A percentile compares a stretch with the other conserved stretches of the same genome.
Conservation (phyloP, 495 filamentous ascomycete species). For the Bryoglossum gracile region DNA sequence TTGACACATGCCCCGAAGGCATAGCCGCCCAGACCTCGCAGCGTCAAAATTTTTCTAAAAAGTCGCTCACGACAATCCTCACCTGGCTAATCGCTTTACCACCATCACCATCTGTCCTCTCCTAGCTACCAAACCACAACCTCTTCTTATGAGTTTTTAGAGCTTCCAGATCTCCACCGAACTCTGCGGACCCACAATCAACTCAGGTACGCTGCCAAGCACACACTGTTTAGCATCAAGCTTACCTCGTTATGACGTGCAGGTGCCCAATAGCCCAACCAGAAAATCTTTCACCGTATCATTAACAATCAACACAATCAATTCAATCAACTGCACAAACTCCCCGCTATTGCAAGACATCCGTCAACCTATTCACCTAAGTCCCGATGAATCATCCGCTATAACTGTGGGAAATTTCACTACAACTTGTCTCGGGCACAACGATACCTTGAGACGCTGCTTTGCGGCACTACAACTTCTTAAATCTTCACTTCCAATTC, state of each 20-base stretch:
- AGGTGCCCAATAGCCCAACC: not conserved
- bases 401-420: conserved; percentile 1
- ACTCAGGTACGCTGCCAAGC: not conserved
- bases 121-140: not conserved
- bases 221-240: not conserved
- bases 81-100: not conserved
- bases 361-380: too few species aligned
- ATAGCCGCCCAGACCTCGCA: not conserved
- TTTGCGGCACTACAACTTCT: conserved; percentile 13
- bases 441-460: conserved; percentile 13
- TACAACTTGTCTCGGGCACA: conserved; percentile 10
- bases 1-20: not conserved
- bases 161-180: not conserved
- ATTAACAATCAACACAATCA: not conserved
- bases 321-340: not conserved
- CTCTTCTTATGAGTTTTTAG: conserved; percentile 2
- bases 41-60: not conserved
- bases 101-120: not conserved
- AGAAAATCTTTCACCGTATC: not conserved
- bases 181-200: not conserved
- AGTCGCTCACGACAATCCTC: not conserved
- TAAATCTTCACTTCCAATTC: conserved; percentile 30
- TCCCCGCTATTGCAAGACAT: not conserved
- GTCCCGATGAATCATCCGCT: conserved; percentile 8
- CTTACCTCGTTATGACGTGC: too few species aligned